Evolutionary conservation across 306 rosid genomes (phyloP), one percentile per base, ranked within the genome.

Genomic region (Quercus wislizeni): DNA sequence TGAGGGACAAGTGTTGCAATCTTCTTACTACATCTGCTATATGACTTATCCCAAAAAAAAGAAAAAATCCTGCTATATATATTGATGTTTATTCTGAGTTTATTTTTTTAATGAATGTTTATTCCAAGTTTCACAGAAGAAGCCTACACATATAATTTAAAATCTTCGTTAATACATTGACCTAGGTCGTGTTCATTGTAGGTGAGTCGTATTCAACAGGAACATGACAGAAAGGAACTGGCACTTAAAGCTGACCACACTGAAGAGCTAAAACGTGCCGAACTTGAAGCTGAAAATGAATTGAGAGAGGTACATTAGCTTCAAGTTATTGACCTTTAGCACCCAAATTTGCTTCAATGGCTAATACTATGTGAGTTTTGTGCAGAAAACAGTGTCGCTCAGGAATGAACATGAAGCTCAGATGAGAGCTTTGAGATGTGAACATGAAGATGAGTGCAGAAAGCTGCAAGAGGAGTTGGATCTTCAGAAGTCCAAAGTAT

Each of bases 401-500:
- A 88, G 92, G 88, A 86, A 73, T 59, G 94, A 96, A 76, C 94
- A 93, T 82, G 98, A 91, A 82, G 90, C 91, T 83, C 92, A 87
- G 87, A 86, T 88, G 71, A 90, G 76, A 88, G 88, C 93, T 76
- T 83, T 91, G 87, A 91, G 85, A 77, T 86, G 88, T 86, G 89
- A 96, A 84, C 95, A 76, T 76, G 97, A 91, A 85, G 98, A 93
- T 74, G 97, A 90, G 81, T 89, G 86, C 85, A 89, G 55, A 76
- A 96, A 96, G 83, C 85, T 96, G 74, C 94, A 90, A 84, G 97
- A 88, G 77, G 99, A 93, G 82, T 85, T 93, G 88, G 88, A 90
- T 91, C 87, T 90, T 75, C 99, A 91, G 82, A 93, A 93, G 82
- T 84, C 98, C 23, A 96, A 90, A 87, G 99, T 93, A 91, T 51